Evolutionary conservation across 257 asterid genomes (phyloP).

Genomic region (Ilex asprella): DNA sequence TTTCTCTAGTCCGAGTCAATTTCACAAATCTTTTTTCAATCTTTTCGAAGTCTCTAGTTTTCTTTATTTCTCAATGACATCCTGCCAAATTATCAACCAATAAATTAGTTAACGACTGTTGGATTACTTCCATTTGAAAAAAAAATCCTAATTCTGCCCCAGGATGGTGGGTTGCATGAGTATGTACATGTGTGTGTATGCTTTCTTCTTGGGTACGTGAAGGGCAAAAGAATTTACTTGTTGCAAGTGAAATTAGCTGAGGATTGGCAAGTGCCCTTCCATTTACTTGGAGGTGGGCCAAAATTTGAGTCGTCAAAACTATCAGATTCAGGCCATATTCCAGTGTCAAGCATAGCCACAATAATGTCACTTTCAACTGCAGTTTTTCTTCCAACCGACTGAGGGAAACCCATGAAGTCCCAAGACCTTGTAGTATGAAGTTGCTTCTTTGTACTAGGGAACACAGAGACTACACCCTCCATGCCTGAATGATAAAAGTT

Average conservation of each 20-base stretch:
- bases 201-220: too few species aligned
- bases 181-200: too few species aligned
- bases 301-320: slow-evolving; percentile 31
- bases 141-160: too few species aligned
- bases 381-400: slow-evolving; percentile 12
- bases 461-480: slow-evolving; percentile 49
- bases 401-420: slow-evolving; percentile 56
- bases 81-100: too few species aligned
- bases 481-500: slow-evolving; percentile 17
- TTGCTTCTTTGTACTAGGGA: slow-evolving; percentile 37
- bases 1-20: too few species aligned
- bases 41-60: too few species aligned
- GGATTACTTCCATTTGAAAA: too few species aligned
- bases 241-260: slow-evolving; percentile 43
- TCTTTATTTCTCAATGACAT: too few species aligned
- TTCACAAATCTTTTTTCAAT: too few species aligned
- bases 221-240: slow-evolving; percentile 13
- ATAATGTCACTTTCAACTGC: slow-evolving; percentile 35
- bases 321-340: slow-evolving; percentile 49
- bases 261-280: slow-evolving; percentile 39
- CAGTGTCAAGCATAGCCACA: slow-evolving; percentile 42
- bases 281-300: slow-evolving; percentile 37
- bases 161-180: too few species aligned
- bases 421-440: slow-evolving; percentile 55
- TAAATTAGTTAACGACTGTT: too few species aligned